Percentiles rank a stretch among this genome's conserved stretches.
Evolutionary conservation across 768 basidiomycete genomes (phyloP).

Genomic region (Epithele typhae): DNA sequence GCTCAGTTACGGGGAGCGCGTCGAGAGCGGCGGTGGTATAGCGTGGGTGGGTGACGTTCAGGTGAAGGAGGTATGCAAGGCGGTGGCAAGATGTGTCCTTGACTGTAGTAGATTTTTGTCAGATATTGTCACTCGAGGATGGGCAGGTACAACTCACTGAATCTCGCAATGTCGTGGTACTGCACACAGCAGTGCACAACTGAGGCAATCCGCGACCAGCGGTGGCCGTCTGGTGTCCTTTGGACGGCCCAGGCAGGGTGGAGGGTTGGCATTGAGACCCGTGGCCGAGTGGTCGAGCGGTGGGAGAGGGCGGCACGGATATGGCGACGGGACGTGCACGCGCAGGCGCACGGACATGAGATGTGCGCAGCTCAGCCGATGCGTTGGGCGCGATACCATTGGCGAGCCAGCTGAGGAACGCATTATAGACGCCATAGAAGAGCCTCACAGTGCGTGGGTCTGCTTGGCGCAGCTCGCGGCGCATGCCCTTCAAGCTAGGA

Average conservation of each 20-base stretch:
- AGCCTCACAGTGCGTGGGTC: too few species aligned
- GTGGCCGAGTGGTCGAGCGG: too few species aligned
- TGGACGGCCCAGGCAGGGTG: conserved; percentile 77
- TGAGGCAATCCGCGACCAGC: conserved; percentile 75
- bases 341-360: too few species aligned
- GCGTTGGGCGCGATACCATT: conserved; percentile 52
- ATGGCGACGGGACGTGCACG: conserved; percentile 46
- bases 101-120: conserved; percentile 40
- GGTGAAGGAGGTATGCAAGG: conserved; percentile 76
- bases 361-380: conserved; percentile 19
- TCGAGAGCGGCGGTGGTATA: conserved; percentile 41
- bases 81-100: conserved; percentile 53
- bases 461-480: conserved; percentile 57
- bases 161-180: conserved; percentile 76
- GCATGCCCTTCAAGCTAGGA: conserved; percentile 70
- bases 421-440: conserved; percentile 60
- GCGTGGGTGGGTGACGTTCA: conserved; percentile 61
- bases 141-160: conserved; percentile 44
- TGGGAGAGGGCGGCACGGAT: conserved; percentile 54
- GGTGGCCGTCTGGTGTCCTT: conserved; percentile 59
- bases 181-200: conserved; percentile 81
- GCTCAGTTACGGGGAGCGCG: conserved; percentile 72
- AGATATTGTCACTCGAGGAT: background rate
- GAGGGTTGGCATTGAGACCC: conserved; percentile 60
- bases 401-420: conserved; percentile 59